These are phyloP conservation scores for Yamadazyma jaroonii DNA, from an alignment of 1,139 yeast species.

Conservation along the genomic window DNA sequence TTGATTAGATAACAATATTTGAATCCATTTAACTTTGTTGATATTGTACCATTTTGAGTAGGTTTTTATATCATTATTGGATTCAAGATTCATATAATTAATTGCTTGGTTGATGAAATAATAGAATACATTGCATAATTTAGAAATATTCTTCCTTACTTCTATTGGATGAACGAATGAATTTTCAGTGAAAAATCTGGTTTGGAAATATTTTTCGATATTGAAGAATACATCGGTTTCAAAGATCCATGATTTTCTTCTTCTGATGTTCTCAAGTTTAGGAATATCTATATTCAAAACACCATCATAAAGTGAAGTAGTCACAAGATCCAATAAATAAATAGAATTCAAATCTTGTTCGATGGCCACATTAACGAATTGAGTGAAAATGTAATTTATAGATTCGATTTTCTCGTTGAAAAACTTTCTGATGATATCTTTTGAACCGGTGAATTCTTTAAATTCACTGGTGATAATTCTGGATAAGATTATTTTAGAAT, in stretches of 20 bases:
- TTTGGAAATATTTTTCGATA: conserved; percentile 31
- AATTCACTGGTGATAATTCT: conserved; percentile 3
- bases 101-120: conserved; percentile 39
- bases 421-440: conserved; percentile 24
- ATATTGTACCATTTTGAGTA: conserved; percentile 34
- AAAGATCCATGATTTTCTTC: conserved; percentile 37
- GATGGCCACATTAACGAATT: conserved; percentile 21
- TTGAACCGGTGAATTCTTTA: conserved; percentile 7
- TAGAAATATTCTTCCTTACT: conserved; percentile 17
- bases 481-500: conserved; percentile 15
- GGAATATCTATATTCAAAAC: conserved; percentile 43
- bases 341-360: conserved; percentile 24
- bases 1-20: conserved; percentile 45
- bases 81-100: conserved; percentile 29
- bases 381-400: conserved; percentile 35
- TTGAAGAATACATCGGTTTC: conserved; percentile 34
- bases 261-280: conserved; percentile 15
- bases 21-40: conserved; percentile 49
- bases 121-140: conserved; percentile 32
- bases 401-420: conserved; percentile 28
- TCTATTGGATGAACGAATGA: conserved; percentile 13
- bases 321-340: conserved; percentile 27
- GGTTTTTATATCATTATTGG: conserved; percentile 19
- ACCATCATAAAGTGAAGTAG: conserved; percentile 38
- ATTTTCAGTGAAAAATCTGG: conserved; percentile 16